Evolutionary conservation across 495 filamentous ascomycete genomes (phyloP).

Genomic region (Chaetomium tenue): DNA sequence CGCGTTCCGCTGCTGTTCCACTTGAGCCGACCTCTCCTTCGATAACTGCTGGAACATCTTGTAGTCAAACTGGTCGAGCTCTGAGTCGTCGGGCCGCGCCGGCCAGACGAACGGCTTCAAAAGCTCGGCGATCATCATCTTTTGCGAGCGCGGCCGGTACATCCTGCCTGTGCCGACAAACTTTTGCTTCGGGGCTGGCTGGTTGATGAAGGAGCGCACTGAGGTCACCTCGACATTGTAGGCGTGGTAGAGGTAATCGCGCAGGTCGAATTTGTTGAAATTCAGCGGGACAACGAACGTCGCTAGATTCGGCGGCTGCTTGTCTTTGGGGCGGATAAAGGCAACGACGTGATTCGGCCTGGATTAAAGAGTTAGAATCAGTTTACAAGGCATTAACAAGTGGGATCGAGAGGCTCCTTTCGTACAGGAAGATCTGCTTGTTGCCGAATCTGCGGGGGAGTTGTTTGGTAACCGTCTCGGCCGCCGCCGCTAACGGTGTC

Average conservation of each 20-base stretch:
- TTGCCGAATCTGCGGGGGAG: conserved; percentile 42
- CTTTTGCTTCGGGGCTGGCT: conserved; percentile 56
- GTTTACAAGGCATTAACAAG: not conserved
- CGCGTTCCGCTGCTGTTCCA: conserved; percentile 34
- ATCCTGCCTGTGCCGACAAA: conserved; percentile 44
- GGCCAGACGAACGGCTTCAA: conserved; percentile 83
- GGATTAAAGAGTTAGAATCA: not conserved
- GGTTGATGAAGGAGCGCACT: conserved; percentile 77
- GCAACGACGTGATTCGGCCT: conserved; percentile 78
- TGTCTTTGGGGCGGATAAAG: conserved; percentile 65
- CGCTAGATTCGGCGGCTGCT: conserved; percentile 72
- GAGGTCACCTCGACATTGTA: conserved; percentile 67
- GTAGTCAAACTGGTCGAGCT: conserved; percentile 44
- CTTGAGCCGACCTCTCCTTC: conserved; percentile 45
- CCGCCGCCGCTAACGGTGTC: conserved; percentile 21
- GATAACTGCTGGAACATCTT: conserved; percentile 29
- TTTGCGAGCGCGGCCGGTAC: conserved; percentile 64
- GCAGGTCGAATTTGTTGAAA: conserved; percentile 88
- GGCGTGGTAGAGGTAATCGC: conserved; percentile 77
- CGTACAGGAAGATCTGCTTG: conserved; percentile 71
- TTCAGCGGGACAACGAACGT: conserved; percentile 81
- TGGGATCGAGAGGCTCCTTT: not conserved
- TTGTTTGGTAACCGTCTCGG: conserved; percentile 24
- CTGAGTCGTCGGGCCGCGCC: conserved; percentile 50
- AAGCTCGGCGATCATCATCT: conserved; percentile 91